Base-by-base conservation (phyloP, 306 rosid species). In the Cicer arietinum region DNA sequence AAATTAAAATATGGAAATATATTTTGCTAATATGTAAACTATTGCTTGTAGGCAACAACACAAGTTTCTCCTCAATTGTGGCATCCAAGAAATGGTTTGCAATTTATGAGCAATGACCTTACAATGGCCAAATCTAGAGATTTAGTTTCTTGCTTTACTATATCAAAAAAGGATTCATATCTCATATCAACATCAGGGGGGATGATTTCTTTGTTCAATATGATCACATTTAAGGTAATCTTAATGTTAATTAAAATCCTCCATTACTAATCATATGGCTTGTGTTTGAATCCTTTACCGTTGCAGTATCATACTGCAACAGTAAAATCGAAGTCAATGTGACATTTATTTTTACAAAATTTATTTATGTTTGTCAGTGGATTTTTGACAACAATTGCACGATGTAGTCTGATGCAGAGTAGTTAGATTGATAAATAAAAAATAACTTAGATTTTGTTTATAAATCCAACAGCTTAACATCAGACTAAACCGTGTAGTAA, bases 131-230 rank as follows among this genome's bases (percentile, higher is more conserved):
- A 9, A 2, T 0, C 40, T 66, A 48, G 5, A 66, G 70, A 66
- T 11, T 22, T 17, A 25, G 45, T 54, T 76, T 54, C 67, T 1
- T 13, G 47, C 10, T 53, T 76, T 53, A 45, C 45, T 22, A 20
- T 66, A 42, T n/a, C 80, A 6, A 76, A 43, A 43, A 7, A 1
- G 2, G 80, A 44, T 44, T 12, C 46, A 42, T 76, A 53, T 54
- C 17, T 76, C 41, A 1, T 76, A 0, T 76, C 80, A 76, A 42
- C 74, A 14, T 76, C 80, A n/a, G 80, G 80, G 11, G 74, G 80
- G 4, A 5, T 2, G 20, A 7, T 54, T 50, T 41, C 67, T 6
- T 66, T 76, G 74, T 76, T 66, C 67, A 43, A 25, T 14, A 41
- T 30, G n/a, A 0, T 3, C 0, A 53, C 74, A 54, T 66, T n/a